Percentiles rank a stretch among this genome's conserved stretches.
These are phyloP conservation scores for Pyricularia sp. DNA, from an alignment of 2,329 filamentous ascomycete species.

Conservation along the genomic window DNA sequence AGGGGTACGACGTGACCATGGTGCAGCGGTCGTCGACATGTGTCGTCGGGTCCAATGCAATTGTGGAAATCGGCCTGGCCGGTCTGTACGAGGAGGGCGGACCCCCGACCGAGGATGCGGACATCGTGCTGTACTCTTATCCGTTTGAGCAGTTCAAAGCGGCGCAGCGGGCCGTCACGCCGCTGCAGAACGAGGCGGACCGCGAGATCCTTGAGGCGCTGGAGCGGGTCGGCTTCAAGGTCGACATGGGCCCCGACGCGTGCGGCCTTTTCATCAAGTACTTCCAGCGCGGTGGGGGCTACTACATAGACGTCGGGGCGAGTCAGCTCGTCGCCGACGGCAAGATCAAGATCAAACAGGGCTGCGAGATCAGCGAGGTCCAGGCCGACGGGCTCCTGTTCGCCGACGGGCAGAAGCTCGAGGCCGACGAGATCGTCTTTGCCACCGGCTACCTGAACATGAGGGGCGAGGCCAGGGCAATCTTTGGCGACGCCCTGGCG, in stretches of 20 bases:
- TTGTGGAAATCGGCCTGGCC: conserved; percentile 29
- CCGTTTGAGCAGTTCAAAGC: conserved; percentile 39
- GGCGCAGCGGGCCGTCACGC: conserved; percentile 29
- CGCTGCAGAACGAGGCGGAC: conserved; percentile 21
- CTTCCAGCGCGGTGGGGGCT: conserved; percentile 45
- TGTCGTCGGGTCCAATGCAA: conserved; percentile 34
- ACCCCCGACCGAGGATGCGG: conserved; percentile 43
- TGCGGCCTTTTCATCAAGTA: conserved; percentile 45
- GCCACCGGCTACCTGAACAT: conserved; percentile 53
- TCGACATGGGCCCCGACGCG: conserved; percentile 41
- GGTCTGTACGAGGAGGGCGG: conserved; percentile 23
- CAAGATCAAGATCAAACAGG: conserved; percentile 40
- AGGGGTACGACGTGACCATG: conserved; percentile 46
- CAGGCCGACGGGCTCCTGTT: conserved; percentile 25
- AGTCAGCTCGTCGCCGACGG: conserved; percentile 41
- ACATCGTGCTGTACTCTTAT: conserved; percentile 35
- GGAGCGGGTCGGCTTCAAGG: conserved; percentile 40
- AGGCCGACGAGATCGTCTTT: conserved; percentile 43
- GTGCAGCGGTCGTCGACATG: conserved; percentile 45
- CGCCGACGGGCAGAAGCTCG: conserved; percentile 33
- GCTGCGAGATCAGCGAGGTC: conserved; percentile 34
- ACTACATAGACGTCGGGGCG: conserved; percentile 45
- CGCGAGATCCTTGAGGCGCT: conserved; percentile 32
- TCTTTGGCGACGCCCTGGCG: conserved; percentile 49
- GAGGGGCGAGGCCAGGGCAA: conserved; percentile 43